phyloP scores from a whole-genome alignment of 2,329 filamentous ascomycete genomes.

The Phyllachora maydis region DNA sequence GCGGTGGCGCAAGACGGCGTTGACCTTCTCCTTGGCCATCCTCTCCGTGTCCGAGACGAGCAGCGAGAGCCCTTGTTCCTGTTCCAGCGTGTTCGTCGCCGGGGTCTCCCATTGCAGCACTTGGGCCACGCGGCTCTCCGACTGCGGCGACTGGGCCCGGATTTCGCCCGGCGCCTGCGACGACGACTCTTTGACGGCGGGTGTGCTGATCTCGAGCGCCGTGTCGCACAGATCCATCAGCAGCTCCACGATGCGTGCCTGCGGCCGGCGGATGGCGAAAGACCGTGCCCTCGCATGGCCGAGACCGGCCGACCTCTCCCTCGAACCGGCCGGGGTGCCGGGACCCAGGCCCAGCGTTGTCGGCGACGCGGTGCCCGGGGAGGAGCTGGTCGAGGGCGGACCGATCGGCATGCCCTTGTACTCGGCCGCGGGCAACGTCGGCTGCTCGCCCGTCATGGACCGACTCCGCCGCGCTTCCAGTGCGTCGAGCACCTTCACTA shows the following conservation, averaged over 20 bases:
- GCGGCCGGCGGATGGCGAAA: conserved; percentile 75
- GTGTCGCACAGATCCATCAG: conserved; percentile 92
- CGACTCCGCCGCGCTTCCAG: conserved; percentile 61
- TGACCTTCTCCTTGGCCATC: conserved; percentile 71
- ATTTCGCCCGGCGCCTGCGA: conserved; percentile 52
- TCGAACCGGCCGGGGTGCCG: conserved; percentile 51
- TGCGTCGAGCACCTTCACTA: conserved; percentile 87
- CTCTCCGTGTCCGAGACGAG: conserved; percentile 82
- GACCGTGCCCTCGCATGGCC: conserved; percentile 69
- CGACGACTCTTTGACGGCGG: conserved; percentile 70
- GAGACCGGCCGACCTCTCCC: conserved; percentile 42
- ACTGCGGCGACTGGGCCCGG: conserved; percentile 85
- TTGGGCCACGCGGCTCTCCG: conserved; percentile 83
- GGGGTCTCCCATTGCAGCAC: conserved; percentile 95
- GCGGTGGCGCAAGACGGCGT: conserved; percentile 78
- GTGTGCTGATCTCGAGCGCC: conserved; percentile 81
- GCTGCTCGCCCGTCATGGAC: conserved; percentile 31
- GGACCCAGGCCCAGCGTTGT: conserved; percentile 22
- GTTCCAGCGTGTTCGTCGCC: conserved; percentile 73
- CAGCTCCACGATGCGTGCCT: conserved; percentile 85
- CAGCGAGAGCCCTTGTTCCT: conserved; percentile 73
- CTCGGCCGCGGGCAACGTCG: conserved; percentile 40
- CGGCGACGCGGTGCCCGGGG: conserved; percentile 33
- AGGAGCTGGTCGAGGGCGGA: conserved; percentile 49
- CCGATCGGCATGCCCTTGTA: conserved; percentile 82